These are phyloP conservation scores for Tuctoria greenei DNA, from an alignment of 176 grass and related monocot genomes.

Conservation along the genomic window DNA sequence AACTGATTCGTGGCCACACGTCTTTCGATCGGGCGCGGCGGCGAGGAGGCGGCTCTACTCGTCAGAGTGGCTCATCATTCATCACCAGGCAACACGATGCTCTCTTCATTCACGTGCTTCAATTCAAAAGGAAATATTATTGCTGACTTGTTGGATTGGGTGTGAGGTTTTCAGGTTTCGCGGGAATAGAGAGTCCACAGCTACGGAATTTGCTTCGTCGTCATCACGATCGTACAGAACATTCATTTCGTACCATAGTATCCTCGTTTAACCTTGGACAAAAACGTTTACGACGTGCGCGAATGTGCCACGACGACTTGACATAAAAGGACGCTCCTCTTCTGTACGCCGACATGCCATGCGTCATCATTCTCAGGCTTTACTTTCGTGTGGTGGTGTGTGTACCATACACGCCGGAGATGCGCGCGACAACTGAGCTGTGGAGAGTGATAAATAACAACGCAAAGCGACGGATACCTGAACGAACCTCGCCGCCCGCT, in stretches of 20 bases:
- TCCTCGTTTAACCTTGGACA: not conserved
- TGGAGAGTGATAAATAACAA: not conserved
- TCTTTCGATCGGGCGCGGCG: not conserved
- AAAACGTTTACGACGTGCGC: not conserved
- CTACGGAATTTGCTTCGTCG: not conserved
- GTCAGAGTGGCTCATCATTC: not conserved
- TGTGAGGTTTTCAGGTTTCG: not conserved
- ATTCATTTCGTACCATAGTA: not conserved
- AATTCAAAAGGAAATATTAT: not conserved
- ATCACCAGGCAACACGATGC: not conserved
- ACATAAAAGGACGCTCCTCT: not conserved
- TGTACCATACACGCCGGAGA: not conserved
- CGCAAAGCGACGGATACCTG: not conserved
- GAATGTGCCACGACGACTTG: not conserved
- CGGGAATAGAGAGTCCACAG: not conserved
- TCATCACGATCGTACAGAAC: not conserved
- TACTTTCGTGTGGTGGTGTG: not conserved
- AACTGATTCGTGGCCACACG: not conserved
- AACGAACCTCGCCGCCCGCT: not conserved
- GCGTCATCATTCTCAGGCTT: not conserved
- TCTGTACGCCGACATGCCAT: too few species aligned
- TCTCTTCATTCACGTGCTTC: not conserved
- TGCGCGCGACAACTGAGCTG: not conserved
- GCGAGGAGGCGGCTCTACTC: not conserved
- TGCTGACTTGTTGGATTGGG: not conserved